These are phyloP conservation scores for Vitis hybrid DNA, from an alignment of 177 flowering plant species.

Conservation along the genomic window DNA sequence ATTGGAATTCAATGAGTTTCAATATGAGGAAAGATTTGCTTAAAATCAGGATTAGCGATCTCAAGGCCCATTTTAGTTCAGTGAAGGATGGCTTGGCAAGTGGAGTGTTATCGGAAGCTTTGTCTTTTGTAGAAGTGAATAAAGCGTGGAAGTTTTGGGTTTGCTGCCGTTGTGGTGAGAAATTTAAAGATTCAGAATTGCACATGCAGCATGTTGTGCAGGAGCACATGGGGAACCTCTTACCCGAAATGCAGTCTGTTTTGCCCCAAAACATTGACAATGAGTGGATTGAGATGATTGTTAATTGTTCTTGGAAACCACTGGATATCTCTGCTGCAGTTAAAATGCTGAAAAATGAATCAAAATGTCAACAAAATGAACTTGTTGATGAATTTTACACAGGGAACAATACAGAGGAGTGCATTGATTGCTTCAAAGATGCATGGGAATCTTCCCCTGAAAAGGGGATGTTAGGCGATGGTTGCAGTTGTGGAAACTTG, in stretches of 20 bases:
- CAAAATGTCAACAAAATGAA: conserved; percentile 33
- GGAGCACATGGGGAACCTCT: conserved; percentile 74
- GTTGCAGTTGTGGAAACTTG: conserved; percentile 23
- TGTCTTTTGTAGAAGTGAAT: conserved; percentile 51
- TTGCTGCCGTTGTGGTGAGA: conserved; percentile 78
- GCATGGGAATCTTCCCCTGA: conserved; percentile 53
- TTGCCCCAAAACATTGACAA: conserved; percentile 65
- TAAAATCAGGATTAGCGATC: conserved; percentile 47
- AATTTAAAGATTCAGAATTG: conserved; percentile 56
- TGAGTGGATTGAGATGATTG: conserved; percentile 87
- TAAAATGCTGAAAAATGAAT: conserved; percentile 48
- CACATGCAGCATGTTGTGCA: conserved; percentile 75
- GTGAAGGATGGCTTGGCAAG: conserved; percentile 51
- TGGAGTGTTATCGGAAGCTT: conserved; percentile 68
- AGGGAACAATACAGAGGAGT: conserved; percentile 26
- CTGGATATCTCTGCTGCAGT: conserved; percentile 66
- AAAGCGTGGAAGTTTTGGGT: conserved; percentile 81
- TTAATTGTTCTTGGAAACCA: conserved; percentile 80
- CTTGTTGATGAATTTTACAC: conserved; percentile 29
- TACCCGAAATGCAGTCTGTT: conserved; percentile 60
- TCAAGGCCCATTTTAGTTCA: conserved; percentile 55
- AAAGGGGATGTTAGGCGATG: conserved; percentile 32
- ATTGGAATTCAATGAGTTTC: conserved; percentile 71
- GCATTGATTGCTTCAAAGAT: conserved; percentile 47
- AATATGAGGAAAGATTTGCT: conserved; percentile 64